Evolutionary conservation across 305 asterid species (phyloP), one percentile per base, ranked within the genome.

Genomic region (Solanum hybrid): DNA sequence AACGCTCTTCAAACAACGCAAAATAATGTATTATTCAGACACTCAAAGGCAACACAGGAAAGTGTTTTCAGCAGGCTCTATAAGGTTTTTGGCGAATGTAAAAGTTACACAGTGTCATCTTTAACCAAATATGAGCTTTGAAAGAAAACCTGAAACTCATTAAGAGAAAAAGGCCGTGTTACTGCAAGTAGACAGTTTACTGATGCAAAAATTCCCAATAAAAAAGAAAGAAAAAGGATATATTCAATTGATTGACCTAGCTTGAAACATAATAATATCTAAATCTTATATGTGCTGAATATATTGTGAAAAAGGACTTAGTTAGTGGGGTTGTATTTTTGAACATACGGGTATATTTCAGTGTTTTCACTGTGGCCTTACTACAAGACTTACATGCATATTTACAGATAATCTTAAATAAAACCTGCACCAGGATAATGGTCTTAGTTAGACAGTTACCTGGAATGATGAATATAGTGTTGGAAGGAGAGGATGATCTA

Each of bases 401-500:
- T 85, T 31, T 11, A 51, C 31, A 85, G 77, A 85, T 57, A 31
- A 20, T 31, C 31, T 57, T 31, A 32, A 85, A 33, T 57, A 57
- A 31, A 22, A 57, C 31, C 31, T 31, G 76, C 77, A 73, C 32
- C 27, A 38, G 83, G 41, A 24, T 37, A 13, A 37, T 78, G 36
- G 80, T 87, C 61, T 41, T 89, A 92, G 89, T 41, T 87, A 92
- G 86, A 65, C 32, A 88, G 89, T 88, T 93, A 97, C 99, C 99
- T 98, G 97, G 93, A 97, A 98, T 75, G 99, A 98, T 90, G 96
- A 86, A 91, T 98, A 98, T 37, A 98, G 92, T 9, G 99, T 91
- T 80, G 99, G 99, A 92, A 98, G 99, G 93, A 98, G 96, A 88
- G 99, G 99, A 95, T 98, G 99, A 92, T 98, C 99, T 84, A 98